These are phyloP conservation scores for Ampelomyces quisqualis DNA, from an alignment of 2,329 filamentous ascomycete genomes.

Conservation along the genomic window DNA sequence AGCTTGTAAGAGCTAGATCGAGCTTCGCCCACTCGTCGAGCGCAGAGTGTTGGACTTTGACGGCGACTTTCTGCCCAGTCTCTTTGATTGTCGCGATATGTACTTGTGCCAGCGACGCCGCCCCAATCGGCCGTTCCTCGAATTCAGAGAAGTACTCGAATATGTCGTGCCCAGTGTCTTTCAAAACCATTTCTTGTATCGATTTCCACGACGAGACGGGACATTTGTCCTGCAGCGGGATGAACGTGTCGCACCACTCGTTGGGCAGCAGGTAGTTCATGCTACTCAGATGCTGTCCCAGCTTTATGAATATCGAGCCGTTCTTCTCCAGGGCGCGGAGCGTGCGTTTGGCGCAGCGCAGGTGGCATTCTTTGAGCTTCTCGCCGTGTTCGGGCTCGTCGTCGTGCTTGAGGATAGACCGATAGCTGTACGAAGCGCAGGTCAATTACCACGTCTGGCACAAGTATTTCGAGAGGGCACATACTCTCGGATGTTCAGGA, in stretches of 20 bases:
- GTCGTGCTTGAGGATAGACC: slow-evolving; percentile 72
- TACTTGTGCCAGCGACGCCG: slow-evolving; percentile 91
- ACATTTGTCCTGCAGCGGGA: slow-evolving; percentile 93
- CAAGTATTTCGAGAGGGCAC: slow-evolving; percentile 27
- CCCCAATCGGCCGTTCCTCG: slow-evolving; percentile 76
- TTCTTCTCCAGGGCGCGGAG: slow-evolving; percentile 88
- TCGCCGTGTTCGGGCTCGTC: slow-evolving; percentile 65
- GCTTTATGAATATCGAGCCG: slow-evolving; percentile 96
- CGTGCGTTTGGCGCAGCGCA: slow-evolving; percentile 87
- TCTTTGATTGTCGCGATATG: slow-evolving; percentile 83
- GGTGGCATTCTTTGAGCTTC: slow-evolving; percentile 80
- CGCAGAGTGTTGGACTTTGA: slow-evolving; percentile 93
- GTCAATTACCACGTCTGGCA: slow-evolving; percentile 13
- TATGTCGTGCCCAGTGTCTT: slow-evolving; percentile 77
- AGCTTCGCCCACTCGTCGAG: slow-evolving; percentile 87
- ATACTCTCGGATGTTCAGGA: slow-evolving; percentile 86
- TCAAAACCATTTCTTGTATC: slow-evolving; percentile 80
- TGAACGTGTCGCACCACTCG: slow-evolving; percentile 95
- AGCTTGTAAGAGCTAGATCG: slow-evolving; percentile 81
- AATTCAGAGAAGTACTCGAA: slow-evolving; percentile 87
- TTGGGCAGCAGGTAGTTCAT: slow-evolving; percentile 90
- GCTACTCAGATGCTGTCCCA: slow-evolving; percentile 92
- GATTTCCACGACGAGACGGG: slow-evolving; percentile 87
- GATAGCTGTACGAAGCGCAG: slow-evolving; percentile 65
- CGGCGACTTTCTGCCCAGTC: slow-evolving; percentile 82